Percentiles rank a stretch among this genome's conserved stretches.
phyloP scores from a whole-genome alignment of 805 yeast species.

The Candida nemodendra region DNA sequence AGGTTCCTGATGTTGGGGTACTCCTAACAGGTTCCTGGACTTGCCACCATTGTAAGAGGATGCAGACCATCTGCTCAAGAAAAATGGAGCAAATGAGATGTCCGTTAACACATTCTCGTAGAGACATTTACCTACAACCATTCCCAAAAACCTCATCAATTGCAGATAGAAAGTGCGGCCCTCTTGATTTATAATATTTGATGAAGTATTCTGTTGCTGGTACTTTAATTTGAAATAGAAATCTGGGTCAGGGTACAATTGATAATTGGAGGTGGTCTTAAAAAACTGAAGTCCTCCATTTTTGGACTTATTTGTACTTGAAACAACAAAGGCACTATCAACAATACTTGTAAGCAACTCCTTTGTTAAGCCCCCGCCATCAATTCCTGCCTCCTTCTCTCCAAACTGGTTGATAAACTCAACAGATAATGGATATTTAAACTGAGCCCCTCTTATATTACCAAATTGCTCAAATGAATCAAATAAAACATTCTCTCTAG shows the following conservation, averaged over 20 bases:
- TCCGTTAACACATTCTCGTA: conserved; percentile 82
- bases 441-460: conserved; percentile 44
- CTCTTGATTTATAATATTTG: conserved; percentile 29
- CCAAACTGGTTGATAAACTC: conserved; percentile 72
- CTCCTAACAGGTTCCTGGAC: conserved; percentile 18
- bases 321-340: conserved; percentile 60
- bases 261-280: conserved; percentile 48
- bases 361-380: conserved; percentile 95
- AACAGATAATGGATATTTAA: conserved; percentile 63
- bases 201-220: conserved; percentile 22
- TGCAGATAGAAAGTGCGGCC: conserved; percentile 26
- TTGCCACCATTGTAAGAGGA: conserved; percentile 33
- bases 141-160: conserved; percentile 66
- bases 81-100: conserved; percentile 82
- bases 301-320: conserved; percentile 21
- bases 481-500: conserved; percentile 67
- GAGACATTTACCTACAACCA: conserved; percentile 82
- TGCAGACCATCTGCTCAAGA: conserved; percentile 61
- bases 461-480: conserved; percentile 70
- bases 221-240: conserved; percentile 27
- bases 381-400: conserved; percentile 79
- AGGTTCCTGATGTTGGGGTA: conserved; percentile 12
- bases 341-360: conserved; percentile 79
- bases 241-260: conserved; percentile 72
- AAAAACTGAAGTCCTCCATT: conserved; percentile 35